Evolutionary conservation across 768 basidiomycete genomes (phyloP), one percentile per base, ranked within the genome.

Genomic region (Tulasnella sp.): DNA sequence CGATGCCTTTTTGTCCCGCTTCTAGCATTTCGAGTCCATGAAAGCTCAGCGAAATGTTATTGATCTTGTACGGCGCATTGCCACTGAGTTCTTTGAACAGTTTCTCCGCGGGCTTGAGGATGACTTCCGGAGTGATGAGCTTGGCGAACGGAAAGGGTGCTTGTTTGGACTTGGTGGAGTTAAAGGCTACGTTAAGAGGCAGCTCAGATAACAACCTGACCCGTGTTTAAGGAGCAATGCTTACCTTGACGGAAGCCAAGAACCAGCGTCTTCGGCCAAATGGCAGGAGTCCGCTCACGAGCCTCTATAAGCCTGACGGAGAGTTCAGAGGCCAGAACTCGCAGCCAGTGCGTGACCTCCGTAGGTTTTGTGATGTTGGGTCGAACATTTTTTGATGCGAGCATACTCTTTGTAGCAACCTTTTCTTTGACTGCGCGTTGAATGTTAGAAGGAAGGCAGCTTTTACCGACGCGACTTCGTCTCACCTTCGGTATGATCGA

Each of bases 211-310:
- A 39, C 41, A 73, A 44, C 8, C 1, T 6, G 62, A 42, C 8
- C 16, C 36, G 34, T 69, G 1, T 19, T 34, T 35, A 16, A 11
- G n/a, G n/a, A 59, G 39, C 26, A 14, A 32, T 71, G 72, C 78
- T 73, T 70, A 86, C 94, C 90, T 83, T 89, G 88, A 35, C 91
- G 84, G 35, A 88, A 85, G 75, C 89, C 87, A 37, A 99, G 80
- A 19, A 90, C 93, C 62, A 99, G 83, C 0, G 91, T 91, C 80
- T 93, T 98, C 0, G 97, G 97, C 97, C 96, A 96, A 8, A 93
- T 77, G 52, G 89, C 89, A 0, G 91, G 88, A 16, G 86, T 85
- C 0, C 81, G 80, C 73, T 90, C 85, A 2, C 97, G 83, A 0
- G 91, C 92, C 72, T 98, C 94, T 39, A 86, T 88, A 39, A 99